Conservation (phyloP, 2,329 filamentous ascomycete genomes). For the Fusarium duplospermum region DNA sequence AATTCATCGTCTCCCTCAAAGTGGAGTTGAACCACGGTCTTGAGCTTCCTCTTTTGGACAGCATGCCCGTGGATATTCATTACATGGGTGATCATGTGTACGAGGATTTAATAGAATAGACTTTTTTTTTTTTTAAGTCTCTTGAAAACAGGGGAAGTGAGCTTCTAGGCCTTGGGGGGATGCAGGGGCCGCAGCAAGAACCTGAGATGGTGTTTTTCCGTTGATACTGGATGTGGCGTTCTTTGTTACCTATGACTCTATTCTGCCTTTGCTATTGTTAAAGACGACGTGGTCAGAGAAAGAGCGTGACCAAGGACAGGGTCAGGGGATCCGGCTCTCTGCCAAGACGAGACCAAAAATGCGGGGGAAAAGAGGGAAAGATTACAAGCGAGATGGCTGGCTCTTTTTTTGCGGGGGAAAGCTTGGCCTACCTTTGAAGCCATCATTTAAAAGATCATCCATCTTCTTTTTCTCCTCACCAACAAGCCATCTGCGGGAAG, state of each 20-base stretch:
- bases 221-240: not conserved
- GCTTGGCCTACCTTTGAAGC: slow-evolving; percentile 2
- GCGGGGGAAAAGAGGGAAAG: not conserved
- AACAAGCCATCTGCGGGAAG: not conserved
- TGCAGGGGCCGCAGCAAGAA: not conserved
- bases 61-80: not conserved
- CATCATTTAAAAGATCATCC: not conserved
- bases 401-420: not conserved
- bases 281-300: not conserved
- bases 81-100: not conserved
- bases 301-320: not conserved
- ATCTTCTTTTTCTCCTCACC: not conserved
- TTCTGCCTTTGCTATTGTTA: not conserved
- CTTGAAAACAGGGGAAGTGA: not conserved
- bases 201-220: not conserved
- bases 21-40: not conserved
- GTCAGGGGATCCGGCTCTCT: not conserved
- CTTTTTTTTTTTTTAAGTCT: not conserved
- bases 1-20: not conserved
- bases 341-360: not conserved
- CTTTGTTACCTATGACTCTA: not conserved
- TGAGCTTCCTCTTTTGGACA: slow-evolving; percentile 1
- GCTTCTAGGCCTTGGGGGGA: not conserved
- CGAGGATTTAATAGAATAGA: not conserved
- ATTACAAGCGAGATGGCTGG: not conserved